Base-by-base conservation (phyloP, 2,329 filamentous ascomycete genomes). In the Verticillium klebahnii region DNA sequence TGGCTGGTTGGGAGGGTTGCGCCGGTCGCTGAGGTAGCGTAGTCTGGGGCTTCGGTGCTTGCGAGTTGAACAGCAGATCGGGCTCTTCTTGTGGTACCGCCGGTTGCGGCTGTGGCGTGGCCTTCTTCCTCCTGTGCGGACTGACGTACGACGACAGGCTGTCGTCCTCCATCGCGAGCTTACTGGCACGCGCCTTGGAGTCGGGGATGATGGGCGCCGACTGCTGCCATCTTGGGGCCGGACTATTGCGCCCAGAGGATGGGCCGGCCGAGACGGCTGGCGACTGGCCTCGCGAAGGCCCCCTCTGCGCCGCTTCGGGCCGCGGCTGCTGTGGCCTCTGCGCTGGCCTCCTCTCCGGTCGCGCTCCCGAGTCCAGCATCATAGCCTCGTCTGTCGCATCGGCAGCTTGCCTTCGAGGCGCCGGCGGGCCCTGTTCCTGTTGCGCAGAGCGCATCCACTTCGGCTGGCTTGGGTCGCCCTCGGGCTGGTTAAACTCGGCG, bases 371-470 rank as follows among this genome's bases (percentile, higher is more conserved):
- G 69, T 96, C 92, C 2, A 97, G 80, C 86, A 94, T 89, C 74
- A 93, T 79, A 5, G 91, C 93, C 77, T 92, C 89, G 65, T 91
- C 85, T 0, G 89, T 92, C 6, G 83, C 78, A 23, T 79, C 76
- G 12, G 73, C 64, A 32, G 68, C 67, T 66, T 73, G 40, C 12
- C 54, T 56, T 14, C 31, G 19, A 3, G 54, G 72, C 40, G 70
- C 64, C 54, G 68, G 71, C 67, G 71, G 75, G 36, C 67, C 66
- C 39, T 74, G 76, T 2, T 82, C 78, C 61, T 80, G 76, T 54
- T 85, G 83, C 3, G 87, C 83, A 62, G 93, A 90, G 68, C 90
- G 88, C 94, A 99, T 97, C 95, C 95, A 99, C 71, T 92, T 95
- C 0, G 95, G 95, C 71, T 97, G 91, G 70, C 74, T 91, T 2